phyloP scores from a whole-genome alignment of 805 yeast species.

The Candida orba region DNA sequence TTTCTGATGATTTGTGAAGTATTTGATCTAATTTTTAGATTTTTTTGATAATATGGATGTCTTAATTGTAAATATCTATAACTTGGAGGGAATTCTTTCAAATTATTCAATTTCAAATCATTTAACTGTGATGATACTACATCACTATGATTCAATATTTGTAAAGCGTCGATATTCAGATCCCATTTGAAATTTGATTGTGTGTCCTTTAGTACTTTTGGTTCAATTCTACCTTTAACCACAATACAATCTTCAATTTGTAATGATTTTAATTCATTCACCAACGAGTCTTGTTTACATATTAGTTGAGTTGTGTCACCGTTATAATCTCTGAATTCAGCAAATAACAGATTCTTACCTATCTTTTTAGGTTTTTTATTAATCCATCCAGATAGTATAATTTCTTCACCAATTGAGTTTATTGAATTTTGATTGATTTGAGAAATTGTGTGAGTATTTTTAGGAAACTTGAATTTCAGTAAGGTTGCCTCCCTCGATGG shows the following conservation, averaged over 20 bases:
- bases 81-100: conserved; percentile 66
- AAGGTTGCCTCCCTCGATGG: conserved; percentile 3
- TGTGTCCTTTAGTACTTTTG: conserved; percentile 23
- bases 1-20: conserved; percentile 43
- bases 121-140: conserved; percentile 64
- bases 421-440: conserved; percentile 5
- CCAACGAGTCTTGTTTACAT: conserved; percentile 26
- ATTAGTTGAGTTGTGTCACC: conserved; percentile 63
- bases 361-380: conserved; percentile 65
- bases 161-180: conserved; percentile 42
- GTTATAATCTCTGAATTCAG: conserved; percentile 61
- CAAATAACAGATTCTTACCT: conserved; percentile 62
- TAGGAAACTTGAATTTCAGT: conserved; percentile 17
- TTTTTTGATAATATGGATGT: conserved; percentile 45
- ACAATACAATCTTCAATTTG: conserved; percentile 71
- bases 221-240: conserved; percentile 47
- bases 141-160: conserved; percentile 55
- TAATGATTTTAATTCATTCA: conserved; percentile 34
- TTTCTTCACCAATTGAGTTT: conserved; percentile 17
- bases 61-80: conserved; percentile 78
- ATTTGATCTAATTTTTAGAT: conserved; percentile 48
- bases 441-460: conserved; percentile 17
- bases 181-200: conserved; percentile 40
- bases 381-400: conserved; percentile 77
- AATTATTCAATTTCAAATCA: conserved; percentile 41